Evolutionary conservation across 345 rosid genomes (phyloP).

Genomic region (Populus deltoides): DNA sequence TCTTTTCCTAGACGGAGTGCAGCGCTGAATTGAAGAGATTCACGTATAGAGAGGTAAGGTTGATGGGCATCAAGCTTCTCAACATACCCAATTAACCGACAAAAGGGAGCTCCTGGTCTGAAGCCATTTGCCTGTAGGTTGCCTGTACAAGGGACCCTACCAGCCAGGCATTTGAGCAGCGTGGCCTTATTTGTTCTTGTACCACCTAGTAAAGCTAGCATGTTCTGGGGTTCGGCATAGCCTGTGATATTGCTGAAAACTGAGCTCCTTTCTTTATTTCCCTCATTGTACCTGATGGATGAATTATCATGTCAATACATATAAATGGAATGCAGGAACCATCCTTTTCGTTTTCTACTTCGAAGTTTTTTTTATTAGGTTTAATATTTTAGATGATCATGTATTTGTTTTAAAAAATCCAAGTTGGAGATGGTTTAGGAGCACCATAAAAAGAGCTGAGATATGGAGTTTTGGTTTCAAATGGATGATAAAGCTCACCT

Average conservation of each 20-base stretch:
- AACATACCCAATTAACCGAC: slow-evolving; percentile 29
- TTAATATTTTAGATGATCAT: too few species aligned
- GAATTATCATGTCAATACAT: background rate
- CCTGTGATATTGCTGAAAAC: slow-evolving; percentile 29
- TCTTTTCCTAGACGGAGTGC: slow-evolving; percentile 28
- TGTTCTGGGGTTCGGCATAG: slow-evolving; percentile 20
- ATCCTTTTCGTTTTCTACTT: too few species aligned
- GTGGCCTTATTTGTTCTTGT: slow-evolving; percentile 23
- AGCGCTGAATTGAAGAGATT: slow-evolving; percentile 40
- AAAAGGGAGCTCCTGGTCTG: slow-evolving; percentile 10
- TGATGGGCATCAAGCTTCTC: slow-evolving; percentile 35
- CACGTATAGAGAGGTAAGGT: slow-evolving; percentile 33
- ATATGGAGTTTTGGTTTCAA: slow-evolving; percentile 1
- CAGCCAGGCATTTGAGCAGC: slow-evolving; percentile 36
- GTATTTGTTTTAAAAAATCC: too few species aligned
- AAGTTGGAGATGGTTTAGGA: too few species aligned
- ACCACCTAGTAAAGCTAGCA: slow-evolving; percentile 31
- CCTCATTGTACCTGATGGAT: slow-evolving; percentile 19
- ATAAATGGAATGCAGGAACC: too few species aligned
- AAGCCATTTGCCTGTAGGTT: slow-evolving; percentile 16
- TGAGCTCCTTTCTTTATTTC: slow-evolving; percentile 8
- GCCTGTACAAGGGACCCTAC: slow-evolving; percentile 24
- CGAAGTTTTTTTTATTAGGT: too few species aligned
- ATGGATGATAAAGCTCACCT: slow-evolving; percentile 17
- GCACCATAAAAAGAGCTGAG: background rate